Evolutionary conservation across 306 rosid species (phyloP).

Genomic region (Biancaea sappan): DNA sequence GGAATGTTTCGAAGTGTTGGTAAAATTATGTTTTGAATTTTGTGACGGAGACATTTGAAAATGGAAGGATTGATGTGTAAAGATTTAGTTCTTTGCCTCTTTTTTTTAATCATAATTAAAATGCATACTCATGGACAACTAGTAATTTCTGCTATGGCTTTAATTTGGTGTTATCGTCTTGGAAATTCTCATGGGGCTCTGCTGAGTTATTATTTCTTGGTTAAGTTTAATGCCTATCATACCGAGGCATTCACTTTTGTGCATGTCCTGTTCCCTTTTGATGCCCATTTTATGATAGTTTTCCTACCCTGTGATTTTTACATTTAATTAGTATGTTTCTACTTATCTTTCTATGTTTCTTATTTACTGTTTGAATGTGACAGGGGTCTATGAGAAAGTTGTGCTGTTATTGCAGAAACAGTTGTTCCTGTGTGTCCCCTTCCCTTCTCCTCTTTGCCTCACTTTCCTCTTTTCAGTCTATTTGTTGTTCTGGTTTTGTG

Average conservation of each 20-base stretch:
- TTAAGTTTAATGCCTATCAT: background rate
- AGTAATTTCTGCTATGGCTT: background rate
- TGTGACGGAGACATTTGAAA: background rate
- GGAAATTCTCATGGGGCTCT: background rate
- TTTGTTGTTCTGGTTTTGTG: background rate
- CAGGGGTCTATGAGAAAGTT: conserved; percentile 49
- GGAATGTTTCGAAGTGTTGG: background rate
- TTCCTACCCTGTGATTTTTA: conserved; percentile 22
- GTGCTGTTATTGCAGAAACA: background rate
- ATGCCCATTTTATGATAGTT: background rate
- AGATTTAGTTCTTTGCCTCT: background rate
- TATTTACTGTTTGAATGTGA: conserved; percentile 24
- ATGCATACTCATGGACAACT: background rate
- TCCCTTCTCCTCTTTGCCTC: background rate
- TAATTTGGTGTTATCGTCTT: background rate
- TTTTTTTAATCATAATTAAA: background rate
- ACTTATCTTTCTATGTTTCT: conserved; percentile 1
- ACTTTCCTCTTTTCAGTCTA: background rate
- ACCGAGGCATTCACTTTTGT: background rate
- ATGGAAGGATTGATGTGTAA: background rate
- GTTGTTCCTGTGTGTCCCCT: conserved; percentile 19
- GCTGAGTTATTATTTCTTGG: background rate
- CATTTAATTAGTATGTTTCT: background rate
- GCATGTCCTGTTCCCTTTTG: background rate
- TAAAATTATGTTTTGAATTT: background rate